These are phyloP conservation scores for Cladophialophora exuberans DNA, from an alignment of 2,329 filamentous ascomycete species.

Conservation along the genomic window DNA sequence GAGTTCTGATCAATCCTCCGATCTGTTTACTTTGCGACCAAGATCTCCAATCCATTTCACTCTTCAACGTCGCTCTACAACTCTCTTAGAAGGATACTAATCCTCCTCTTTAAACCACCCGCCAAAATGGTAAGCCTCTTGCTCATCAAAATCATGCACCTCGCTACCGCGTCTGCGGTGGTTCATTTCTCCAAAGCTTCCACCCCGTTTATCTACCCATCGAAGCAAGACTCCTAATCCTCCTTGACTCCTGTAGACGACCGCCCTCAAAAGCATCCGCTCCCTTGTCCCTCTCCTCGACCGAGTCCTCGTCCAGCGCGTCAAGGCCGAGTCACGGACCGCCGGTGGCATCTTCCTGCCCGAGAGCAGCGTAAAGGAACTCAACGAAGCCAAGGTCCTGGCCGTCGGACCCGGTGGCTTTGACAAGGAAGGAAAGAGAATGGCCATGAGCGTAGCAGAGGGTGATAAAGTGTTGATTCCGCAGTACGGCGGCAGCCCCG, in stretches of 20 bases:
- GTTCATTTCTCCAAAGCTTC: too few species aligned
- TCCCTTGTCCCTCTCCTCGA: conserved; percentile 93
- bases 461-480: conserved; percentile 97
- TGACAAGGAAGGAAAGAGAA: conserved; percentile 85
- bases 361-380: conserved; percentile 94
- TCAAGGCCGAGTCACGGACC: conserved; percentile 97
- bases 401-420: conserved; percentile 89
- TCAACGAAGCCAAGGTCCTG: conserved; percentile 96
- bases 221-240: too few species aligned
- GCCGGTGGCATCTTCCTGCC: conserved; percentile 97
- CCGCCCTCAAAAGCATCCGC: conserved; percentile 89
- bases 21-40: conserved; percentile 22
- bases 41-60: not conserved
- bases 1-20: too few species aligned
- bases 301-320: conserved; percentile 95
- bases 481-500: conserved; percentile 90
- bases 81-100: not conserved
- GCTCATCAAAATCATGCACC: not conserved
- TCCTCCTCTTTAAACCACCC: not conserved
- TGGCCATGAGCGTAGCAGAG: conserved; percentile 77
- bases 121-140: conserved; percentile 24
- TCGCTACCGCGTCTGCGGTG: not conserved
- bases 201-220: too few species aligned
- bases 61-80: not conserved
- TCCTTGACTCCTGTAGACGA: conserved; percentile 27